Evolutionary conservation across 768 basidiomycete species (phyloP), one percentile per base, ranked within the genome.

Genomic region (Psilocybe cubensis): DNA sequence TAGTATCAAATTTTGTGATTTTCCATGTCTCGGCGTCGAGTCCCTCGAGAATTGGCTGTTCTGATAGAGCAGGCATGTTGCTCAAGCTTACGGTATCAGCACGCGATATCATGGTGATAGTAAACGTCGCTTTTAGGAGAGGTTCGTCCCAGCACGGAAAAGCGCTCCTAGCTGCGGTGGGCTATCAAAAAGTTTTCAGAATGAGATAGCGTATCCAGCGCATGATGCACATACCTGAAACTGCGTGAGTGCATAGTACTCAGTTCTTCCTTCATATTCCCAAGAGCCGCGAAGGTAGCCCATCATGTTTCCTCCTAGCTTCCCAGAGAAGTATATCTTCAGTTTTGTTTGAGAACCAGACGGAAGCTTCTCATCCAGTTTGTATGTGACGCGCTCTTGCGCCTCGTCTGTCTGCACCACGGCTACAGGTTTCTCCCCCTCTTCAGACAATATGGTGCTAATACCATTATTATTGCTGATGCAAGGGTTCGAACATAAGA

Each of bases 91-190:
- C 83, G 3, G 91, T 89, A 60, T 85, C 84, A 6, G 75, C 78
- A 58, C 87, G 85, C 14, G 93, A 92, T 66, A 96, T 80, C 80
- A 96, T 78, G 14, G 87, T 88, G 57, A 94, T 76, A 0, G 81
- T 67, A 68, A 89, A 92, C 3, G 88, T 94, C 0, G 94, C 89
- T 71, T 98, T 98, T 63, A 96, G 79, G 33, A 85, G 79, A 14
- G 96, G 96, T 68, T 97, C 95, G 68, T 97, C 96, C 92, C 92
- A 96, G 76, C 89, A 92, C 24, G 92, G 92, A 71, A 93, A 91
- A 5, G 89, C 84, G 38, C 84, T 81, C 48, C 95, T 79, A 9
- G 96, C 95, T 57, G 87, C 87, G 38, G 92, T 96, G 40, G 95
- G 87, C 88, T 96, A 61, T 17, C 28, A 28, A 40, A 43, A 43